Percentiles rank a stretch among this genome's conserved stretches.
phyloP scores from a whole-genome alignment of 257 asterid species.

The Plantago elongata region DNA sequence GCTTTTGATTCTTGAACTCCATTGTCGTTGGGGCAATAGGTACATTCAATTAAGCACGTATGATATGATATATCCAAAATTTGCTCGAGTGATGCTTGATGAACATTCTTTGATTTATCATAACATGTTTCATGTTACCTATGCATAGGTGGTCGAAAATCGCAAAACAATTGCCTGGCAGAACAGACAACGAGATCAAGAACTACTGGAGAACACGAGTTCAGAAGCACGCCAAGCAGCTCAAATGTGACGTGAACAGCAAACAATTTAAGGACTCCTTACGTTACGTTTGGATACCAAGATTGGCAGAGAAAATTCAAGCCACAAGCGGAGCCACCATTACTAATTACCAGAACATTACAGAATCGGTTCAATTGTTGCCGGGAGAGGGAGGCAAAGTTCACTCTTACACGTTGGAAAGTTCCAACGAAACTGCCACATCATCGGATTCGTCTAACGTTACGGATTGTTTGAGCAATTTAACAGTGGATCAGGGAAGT shows the following conservation, averaged over 20 bases:
- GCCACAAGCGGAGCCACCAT: conserved; percentile 23
- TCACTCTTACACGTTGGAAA: conserved; percentile 38
- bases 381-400: conserved; percentile 1
- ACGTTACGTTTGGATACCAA: conserved; percentile 79
- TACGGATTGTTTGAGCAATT: conserved; percentile 59
- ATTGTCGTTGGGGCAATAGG: conserved; percentile 94
- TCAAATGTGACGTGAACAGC: conserved; percentile 90
- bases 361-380: conserved; percentile 13
- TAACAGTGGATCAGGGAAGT: conserved; percentile 18
- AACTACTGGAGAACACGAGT: conserved; percentile 85
- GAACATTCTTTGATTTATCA: neutral
- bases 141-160: conserved; percentile 67
- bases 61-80: neutral
- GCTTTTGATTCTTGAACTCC: conserved; percentile 82
- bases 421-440: conserved; percentile 46
- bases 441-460: conserved; percentile 77
- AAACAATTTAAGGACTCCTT: conserved; percentile 88
- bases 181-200: conserved; percentile 71
- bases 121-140: neutral
- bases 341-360: neutral
- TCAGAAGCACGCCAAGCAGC: conserved; percentile 76
- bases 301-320: conserved; percentile 68
- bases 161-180: conserved; percentile 82
- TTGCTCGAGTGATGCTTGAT: neutral
- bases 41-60: conserved; percentile 6